Evolutionary conservation across 805 yeast species (phyloP), one percentile per base, ranked within the genome.

Genomic region (Pichia nakasei): DNA sequence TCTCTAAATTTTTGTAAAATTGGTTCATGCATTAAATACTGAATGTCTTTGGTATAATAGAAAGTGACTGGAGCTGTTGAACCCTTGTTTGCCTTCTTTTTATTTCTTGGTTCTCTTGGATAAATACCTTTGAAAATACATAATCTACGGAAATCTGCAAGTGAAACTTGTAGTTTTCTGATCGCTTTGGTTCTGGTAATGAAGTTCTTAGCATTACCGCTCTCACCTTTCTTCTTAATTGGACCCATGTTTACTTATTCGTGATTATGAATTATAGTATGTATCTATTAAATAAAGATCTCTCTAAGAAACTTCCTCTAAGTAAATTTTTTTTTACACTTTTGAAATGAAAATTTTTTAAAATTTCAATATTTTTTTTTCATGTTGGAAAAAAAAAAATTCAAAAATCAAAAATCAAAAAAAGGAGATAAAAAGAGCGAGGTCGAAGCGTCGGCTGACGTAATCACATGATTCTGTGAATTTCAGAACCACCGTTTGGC

Each of bases 111-210:
- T 61, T 88, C 97, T 63, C 98, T 78, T 43, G 98, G 98, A 61
- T 87, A 93, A 51, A 93, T 89, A 42, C 98, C 98, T 65, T 93
- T 93, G 75, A 93, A 87, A 62, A 93, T 93, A 74, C 98, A 93
- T 60, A 93, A 74, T 59, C 98, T 80, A 68, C 96, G 80, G 76
- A 93, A 93, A 67, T 93, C 98, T 12, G 97, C 97, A 40, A 93
- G 72, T 3, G 97, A 84, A 24, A 93, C 83, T 66, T 93, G 98
- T 49, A 93, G 70, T 61, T 82, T 87, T 65, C 82, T 81, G 40
- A 93, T 82, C 5, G 98, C 98, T 64, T 87, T 96, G 1, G 96
- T 82, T 67, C 98, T 78, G 38, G 97, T 89, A 60, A 93, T 75
- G 67, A 82, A 93, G 66, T 87, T 85, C 68, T 82, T 85, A 50